Conservation (phyloP, 2,329 filamentous ascomycete species). For the Colletotrichum trifolii region DNA sequence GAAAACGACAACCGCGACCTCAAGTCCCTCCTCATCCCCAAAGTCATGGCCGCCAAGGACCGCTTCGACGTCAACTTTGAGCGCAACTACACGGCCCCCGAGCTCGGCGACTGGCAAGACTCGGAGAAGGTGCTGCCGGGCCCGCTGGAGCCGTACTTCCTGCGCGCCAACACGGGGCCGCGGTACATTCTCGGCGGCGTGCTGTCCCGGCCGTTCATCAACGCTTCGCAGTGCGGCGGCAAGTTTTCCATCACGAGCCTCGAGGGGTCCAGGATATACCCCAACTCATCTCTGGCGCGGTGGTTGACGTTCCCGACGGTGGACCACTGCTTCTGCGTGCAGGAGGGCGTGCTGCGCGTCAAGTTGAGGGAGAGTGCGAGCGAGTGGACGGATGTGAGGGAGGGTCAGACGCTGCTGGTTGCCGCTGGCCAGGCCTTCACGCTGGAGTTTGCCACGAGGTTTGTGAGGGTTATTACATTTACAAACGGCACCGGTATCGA, state of each 20-base stretch:
- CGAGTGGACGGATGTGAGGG: constrained; percentile 48
- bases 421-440: constrained; percentile 58
- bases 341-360: constrained; percentile 58
- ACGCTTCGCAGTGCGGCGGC: constrained; percentile 56
- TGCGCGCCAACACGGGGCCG: constrained; percentile 61
- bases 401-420: constrained; percentile 61
- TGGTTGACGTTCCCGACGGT: constrained; percentile 56
- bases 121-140: constrained; percentile 54
- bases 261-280: constrained; percentile 55
- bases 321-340: constrained; percentile 63
- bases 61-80: constrained; percentile 66
- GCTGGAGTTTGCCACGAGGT: constrained; percentile 56
- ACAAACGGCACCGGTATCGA: constrained; percentile 62
- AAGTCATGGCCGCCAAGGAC: constrained; percentile 65
- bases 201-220: constrained; percentile 60
- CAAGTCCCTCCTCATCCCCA: constrained; percentile 61
- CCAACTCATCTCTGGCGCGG: constrained; percentile 46
- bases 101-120: constrained; percentile 53
- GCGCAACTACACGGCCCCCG: constrained; percentile 58
- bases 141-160: constrained; percentile 57
- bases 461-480: constrained; percentile 59
- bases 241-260: constrained; percentile 66
- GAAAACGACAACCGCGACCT: constrained; percentile 63
- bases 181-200: constrained; percentile 58
- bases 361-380: constrained; percentile 44